Evolutionary conservation across 1,139 yeast species (phyloP).

Genomic region (Pichia sp.): DNA sequence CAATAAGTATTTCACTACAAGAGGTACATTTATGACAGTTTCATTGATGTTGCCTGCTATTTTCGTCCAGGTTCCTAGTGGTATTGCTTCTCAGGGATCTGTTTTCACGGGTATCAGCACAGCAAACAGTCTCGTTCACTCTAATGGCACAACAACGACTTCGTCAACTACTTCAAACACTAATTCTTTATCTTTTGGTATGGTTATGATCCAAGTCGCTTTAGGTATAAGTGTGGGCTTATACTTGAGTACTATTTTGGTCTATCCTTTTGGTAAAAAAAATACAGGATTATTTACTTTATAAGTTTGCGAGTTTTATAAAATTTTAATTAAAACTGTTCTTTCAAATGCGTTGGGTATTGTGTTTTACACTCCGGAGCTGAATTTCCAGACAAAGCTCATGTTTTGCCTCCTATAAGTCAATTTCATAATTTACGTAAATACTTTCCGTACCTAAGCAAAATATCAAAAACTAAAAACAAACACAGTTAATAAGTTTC

Average conservation of each 20-base stretch:
- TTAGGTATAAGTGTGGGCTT: constrained; percentile 92
- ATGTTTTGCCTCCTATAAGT: neutral
- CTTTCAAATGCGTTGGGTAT: too few relatives aligned
- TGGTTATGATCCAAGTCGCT: constrained; percentile 87
- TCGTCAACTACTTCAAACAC: constrained; percentile 24
- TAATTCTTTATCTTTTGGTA: constrained; percentile 57
- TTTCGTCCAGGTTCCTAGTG: constrained; percentile 91
- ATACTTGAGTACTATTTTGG: constrained; percentile 83
- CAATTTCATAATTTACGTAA: neutral
- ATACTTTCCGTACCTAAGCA: neutral
- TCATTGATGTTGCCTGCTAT: constrained; percentile 95
- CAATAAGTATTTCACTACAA: constrained; percentile 23
- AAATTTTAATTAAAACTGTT: too few relatives aligned
- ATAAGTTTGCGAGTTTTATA: too few relatives aligned
- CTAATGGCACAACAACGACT: constrained; percentile 29
- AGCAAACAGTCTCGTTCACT: constrained; percentile 65
- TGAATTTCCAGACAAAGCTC: neutral
- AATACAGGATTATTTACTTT: constrained; percentile 83
- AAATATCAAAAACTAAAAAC: neutral
- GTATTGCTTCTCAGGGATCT: constrained; percentile 86
- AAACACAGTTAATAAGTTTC: constrained; percentile 35
- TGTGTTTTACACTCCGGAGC: too few relatives aligned
- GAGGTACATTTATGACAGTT: constrained; percentile 72
- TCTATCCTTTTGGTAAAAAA: constrained; percentile 88
- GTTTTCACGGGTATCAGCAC: constrained; percentile 71